Evolutionary conservation across 345 rosid species (phyloP).

Genomic region (Tarenaya hassleriana): DNA sequence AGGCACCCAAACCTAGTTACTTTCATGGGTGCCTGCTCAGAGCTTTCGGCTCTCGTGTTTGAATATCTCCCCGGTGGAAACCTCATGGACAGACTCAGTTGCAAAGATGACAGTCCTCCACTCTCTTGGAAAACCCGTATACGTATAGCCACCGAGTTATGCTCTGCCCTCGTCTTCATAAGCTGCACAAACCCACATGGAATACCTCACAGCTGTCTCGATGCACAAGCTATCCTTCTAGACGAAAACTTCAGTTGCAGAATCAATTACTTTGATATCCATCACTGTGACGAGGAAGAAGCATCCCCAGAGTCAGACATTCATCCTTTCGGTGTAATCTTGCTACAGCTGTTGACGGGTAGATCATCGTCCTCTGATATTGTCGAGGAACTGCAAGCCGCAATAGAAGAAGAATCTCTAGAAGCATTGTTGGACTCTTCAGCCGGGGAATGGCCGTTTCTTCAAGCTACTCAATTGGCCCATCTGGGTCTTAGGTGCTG

Average conservation of each 20-base stretch:
- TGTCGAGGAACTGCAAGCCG: background rate
- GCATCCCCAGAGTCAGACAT: constrained; percentile 24
- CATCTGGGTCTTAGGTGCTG: constrained; percentile 30
- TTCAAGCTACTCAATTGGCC: constrained; percentile 26
- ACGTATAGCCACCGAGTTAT: constrained; percentile 26
- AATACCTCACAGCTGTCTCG: constrained; percentile 24
- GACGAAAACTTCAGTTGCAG: constrained; percentile 29
- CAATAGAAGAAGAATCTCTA: constrained; percentile 6
- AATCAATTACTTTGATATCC: constrained; percentile 24
- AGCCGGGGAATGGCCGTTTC: constrained; percentile 31
- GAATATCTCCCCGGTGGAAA: constrained; percentile 34
- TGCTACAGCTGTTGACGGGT: constrained; percentile 27
- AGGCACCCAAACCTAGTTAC: constrained; percentile 36
- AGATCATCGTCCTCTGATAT: constrained; percentile 1
- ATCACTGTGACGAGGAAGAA: constrained; percentile 5
- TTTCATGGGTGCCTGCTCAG: constrained; percentile 31
- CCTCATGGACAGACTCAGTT: constrained; percentile 30
- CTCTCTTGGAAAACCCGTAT: constrained; percentile 32
- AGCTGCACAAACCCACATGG: constrained; percentile 21
- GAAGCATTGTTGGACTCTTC: constrained; percentile 20
- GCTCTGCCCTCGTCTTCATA: constrained; percentile 27
- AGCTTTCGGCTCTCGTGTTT: constrained; percentile 21
- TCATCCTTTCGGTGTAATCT: constrained; percentile 30
- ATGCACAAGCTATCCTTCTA: constrained; percentile 28
- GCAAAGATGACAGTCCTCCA: constrained; percentile 22